Evolutionary conservation across 257 asterid genomes (phyloP).

Genomic region (Solanum sitiens): DNA sequence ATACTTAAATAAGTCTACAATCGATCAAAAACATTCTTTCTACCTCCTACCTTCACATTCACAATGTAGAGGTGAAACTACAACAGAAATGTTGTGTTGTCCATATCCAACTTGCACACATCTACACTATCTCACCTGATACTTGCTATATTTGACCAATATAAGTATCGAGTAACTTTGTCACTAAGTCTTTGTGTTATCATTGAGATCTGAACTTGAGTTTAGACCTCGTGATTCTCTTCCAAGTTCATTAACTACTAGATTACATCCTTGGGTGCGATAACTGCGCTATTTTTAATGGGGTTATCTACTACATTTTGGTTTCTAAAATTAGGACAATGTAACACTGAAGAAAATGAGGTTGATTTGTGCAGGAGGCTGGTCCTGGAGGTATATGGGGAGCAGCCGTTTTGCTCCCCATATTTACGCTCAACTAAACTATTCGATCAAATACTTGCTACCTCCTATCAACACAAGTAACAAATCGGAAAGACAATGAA

Average conservation of each 20-base stretch:
- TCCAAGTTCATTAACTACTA: background rate
- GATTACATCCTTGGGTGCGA: too few relatives aligned
- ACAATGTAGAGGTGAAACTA: too few relatives aligned
- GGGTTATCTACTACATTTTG: background rate
- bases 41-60: too few relatives aligned
- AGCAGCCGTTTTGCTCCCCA: too few relatives aligned
- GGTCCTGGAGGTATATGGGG: constrained; percentile 30
- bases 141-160: background rate
- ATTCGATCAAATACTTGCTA: background rate
- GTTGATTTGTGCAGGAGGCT: constrained; percentile 21
- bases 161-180: background rate
- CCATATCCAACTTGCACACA: too few relatives aligned
- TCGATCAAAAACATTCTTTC: too few relatives aligned
- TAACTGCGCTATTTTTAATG: too few relatives aligned
- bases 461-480: background rate
- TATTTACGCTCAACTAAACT: background rate
- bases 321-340: background rate
- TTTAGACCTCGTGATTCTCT: background rate
- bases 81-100: too few relatives aligned
- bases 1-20: fast-evolving
- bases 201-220: too few relatives aligned
- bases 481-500: background rate
- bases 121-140: background rate
- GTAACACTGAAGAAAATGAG: background rate
- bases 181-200: too few relatives aligned